A percentile compares a stretch with the other conserved stretches of the same genome.
Conservation (phyloP, 1,284 basidiomycete species). For the Mycena citricolor region DNA sequence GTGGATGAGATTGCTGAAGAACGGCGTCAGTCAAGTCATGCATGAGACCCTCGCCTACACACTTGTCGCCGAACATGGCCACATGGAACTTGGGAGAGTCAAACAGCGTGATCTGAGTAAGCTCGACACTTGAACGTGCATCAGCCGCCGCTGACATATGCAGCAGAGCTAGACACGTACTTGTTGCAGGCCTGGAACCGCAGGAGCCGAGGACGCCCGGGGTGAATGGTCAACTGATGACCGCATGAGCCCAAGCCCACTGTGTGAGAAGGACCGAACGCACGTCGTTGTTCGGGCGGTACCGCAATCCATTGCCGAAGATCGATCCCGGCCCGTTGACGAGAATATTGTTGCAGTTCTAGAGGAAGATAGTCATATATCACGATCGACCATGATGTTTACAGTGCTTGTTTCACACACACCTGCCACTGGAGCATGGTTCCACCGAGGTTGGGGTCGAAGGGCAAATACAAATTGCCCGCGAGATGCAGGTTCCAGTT, state of each 20-base stretch:
- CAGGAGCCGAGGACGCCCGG: no score
- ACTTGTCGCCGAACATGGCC: slow-evolving; percentile 18
- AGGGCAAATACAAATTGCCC: slow-evolving; percentile 24
- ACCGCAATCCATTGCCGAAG: slow-evolving; percentile 27
- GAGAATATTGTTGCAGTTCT: slow-evolving; percentile 27
- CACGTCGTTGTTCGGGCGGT: slow-evolving; percentile 24
- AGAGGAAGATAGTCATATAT: neutral
- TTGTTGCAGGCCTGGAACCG: no score
- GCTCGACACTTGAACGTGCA: slow-evolving; percentile 7
- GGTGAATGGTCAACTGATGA: no score
- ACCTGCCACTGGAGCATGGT: slow-evolving; percentile 26
- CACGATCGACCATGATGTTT: no score
- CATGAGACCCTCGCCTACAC: no score
- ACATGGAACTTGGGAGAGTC: slow-evolving; percentile 23
- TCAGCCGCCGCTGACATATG: no score
- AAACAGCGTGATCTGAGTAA: slow-evolving; percentile 12
- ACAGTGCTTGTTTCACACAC: no score
- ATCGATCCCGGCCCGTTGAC: slow-evolving; percentile 25
- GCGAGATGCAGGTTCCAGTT: slow-evolving; percentile 26
- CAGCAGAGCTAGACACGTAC: no score
- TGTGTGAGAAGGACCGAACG: no score
- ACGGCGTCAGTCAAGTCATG: neutral
- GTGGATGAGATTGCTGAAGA: slow-evolving; percentile 18
- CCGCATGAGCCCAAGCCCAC: no score
- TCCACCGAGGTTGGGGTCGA: slow-evolving; percentile 19